Base-by-base conservation (phyloP, 1,139 yeast species). In the Nakaseomyces sp. region DNA sequence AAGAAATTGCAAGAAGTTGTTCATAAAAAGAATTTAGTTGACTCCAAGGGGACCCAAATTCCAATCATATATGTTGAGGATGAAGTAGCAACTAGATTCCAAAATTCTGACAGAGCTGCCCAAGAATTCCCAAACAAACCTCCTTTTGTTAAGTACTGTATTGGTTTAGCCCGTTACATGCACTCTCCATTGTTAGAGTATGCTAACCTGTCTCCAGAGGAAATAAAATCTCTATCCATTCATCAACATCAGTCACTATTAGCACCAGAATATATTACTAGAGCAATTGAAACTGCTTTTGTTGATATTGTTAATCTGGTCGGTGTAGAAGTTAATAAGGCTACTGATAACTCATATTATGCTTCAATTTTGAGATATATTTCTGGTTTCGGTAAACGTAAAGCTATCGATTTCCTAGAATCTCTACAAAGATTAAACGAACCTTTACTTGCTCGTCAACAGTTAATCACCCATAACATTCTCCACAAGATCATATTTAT, bases 371-470 rank as follows among this genome's bases (percentile, higher is more conserved):
- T 91, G 49, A 93, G 80, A 32, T 93, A 74, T 60, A 76, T 91
- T 45, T 77, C 94, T 15, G 99, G 99, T 28, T 72, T 91, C 47
- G 99, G 99, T 40, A 95, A 95, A 38, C 81, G 98, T 69, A 91
- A 91, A 62, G 93, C 97, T 0, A 75, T 86, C 24, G 95, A 95
- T 39, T 72, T 93, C 50, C 64, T 89, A 40, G 86, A 89, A 62
- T 85, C 86, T 36, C 79, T 91, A 50, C 87, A 84, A 57, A 58
- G 66, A 50, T 49, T 62, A 42, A 71, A 82, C 44, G 49, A 80
- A 73, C 60, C 95, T 81, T 28, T 85, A 78, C 42, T 77, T 74
- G 49, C 75, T 78, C 64, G 72, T 76, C 53, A 84, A 77, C 66
- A 89, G 50, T 74, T 91, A 55, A 83, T 93, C 52, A 84, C 89